Percentiles rank a stretch among this genome's conserved stretches.
These are phyloP conservation scores for Rachicladosporium sp. DNA, from an alignment of 2,329 filamentous ascomycete genomes.

Conservation along the genomic window DNA sequence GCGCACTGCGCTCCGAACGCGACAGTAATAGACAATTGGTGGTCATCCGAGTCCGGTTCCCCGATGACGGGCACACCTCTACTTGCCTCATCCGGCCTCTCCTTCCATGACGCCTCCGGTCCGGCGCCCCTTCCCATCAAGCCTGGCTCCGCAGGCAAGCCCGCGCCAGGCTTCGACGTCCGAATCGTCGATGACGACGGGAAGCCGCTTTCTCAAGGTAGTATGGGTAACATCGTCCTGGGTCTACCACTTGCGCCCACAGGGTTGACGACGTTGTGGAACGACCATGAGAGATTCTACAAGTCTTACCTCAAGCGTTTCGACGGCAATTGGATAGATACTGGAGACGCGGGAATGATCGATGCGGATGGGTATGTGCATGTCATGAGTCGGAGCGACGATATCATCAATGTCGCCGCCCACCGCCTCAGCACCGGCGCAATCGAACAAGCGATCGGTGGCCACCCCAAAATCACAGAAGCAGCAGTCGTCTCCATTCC, in stretches of 20 bases:
- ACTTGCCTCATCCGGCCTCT: constrained; percentile 47
- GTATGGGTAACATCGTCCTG: constrained; percentile 87
- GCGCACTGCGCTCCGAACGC: constrained; percentile 53
- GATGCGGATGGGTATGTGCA: constrained; percentile 58
- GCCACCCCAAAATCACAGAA: constrained; percentile 67
- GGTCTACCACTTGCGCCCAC: constrained; percentile 72
- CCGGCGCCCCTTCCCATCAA: constrained; percentile 50
- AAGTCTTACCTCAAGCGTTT: constrained; percentile 76
- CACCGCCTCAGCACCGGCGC: constrained; percentile 79
- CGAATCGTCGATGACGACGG: constrained; percentile 72
- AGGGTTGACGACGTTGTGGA: constrained; percentile 74
- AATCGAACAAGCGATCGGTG: constrained; percentile 83
- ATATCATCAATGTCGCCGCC: constrained; percentile 91
- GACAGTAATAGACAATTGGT: constrained; percentile 60
- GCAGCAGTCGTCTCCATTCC: constrained; percentile 78
- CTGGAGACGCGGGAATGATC: constrained; percentile 79
- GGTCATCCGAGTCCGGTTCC: constrained; percentile 58
- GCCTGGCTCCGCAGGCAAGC: constrained; percentile 78
- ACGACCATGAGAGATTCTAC: constrained; percentile 77
- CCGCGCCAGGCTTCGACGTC: constrained; percentile 86
- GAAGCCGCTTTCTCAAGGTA: constrained; percentile 54
- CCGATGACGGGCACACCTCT: constrained; percentile 56
- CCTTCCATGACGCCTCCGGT: constrained; percentile 34
- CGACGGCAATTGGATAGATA: constrained; percentile 72
- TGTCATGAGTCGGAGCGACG: constrained; percentile 57